Evolutionary conservation across 352 stramenopile species (phyloP), one percentile per base, ranked within the genome.

Genomic region (Aphanomyces euteiches): DNA sequence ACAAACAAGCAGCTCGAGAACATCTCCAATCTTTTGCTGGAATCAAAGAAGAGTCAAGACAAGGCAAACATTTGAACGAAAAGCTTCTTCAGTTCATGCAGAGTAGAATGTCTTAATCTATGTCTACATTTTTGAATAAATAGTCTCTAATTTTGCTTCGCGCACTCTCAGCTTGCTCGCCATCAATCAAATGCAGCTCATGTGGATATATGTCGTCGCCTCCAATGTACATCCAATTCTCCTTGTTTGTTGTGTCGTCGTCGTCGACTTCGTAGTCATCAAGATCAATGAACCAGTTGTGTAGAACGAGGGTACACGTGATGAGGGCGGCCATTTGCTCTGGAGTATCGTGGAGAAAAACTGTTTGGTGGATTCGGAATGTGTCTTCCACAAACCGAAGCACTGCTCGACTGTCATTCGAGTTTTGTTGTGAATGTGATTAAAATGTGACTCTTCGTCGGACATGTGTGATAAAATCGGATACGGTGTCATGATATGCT

Each of bases 371-470:
- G 28, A 28, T 28, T 34, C 38, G 13, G 50, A 66, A 15, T 53
- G 54, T 21, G 13, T 57, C 34, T 66, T 66, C 58, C 58, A 66
- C 13, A 56, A 37, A 10, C 58, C 58, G 50, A 66, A 66, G 13
- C 19, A 19, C 10, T 57, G 58, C 58, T 66, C 58, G 34, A 61
- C 37, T 38, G 19, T 19, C 21, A 61, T 61, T 13, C 56, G 58
- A 28, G 13, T 66, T 13, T 37, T 19, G n/a, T 3, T 59, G 43
- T 66, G 58, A 10, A 56, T 50, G 17, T 13, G 34, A 28, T 66
- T 66, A 34, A 34, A 66, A 19, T 66, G 12, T 15, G 58, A 19
- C 34, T 66, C 58, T 13, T 47, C 43, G 1, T 15, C 13, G 10
- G 38, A 15, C 58, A 66, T 66, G 19, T 28, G 12, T 12, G 38